Conservation (phyloP, 306 rosid species). For the Vigna unguiculata region DNA sequence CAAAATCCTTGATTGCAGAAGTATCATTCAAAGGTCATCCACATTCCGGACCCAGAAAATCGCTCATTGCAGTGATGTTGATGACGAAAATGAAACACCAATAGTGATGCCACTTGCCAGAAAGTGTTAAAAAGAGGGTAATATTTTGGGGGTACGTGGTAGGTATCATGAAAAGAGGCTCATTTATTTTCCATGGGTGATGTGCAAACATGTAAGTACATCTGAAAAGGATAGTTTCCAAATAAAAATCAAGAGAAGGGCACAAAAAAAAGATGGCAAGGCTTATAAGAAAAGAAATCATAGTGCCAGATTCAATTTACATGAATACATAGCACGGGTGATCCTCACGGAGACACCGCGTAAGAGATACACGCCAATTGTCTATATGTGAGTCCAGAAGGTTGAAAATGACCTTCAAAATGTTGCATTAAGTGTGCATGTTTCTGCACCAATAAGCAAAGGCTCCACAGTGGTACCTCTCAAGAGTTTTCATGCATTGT, state of each 20-base stretch:
- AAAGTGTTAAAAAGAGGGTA: background rate
- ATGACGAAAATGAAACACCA: background rate
- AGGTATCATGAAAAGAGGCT: slow-evolving; percentile 16
- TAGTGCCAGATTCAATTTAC: background rate
- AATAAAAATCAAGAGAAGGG: background rate
- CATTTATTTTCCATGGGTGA: background rate
- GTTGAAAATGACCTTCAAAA: background rate
- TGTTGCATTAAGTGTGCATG: slow-evolving; percentile 32
- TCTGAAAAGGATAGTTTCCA: slow-evolving; percentile 33
- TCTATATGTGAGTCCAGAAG: background rate
- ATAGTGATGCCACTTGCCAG: background rate
- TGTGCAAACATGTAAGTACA: background rate
- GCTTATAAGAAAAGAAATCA: background rate
- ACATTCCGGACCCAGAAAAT: slow-evolving; percentile 10
- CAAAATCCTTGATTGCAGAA: background rate
- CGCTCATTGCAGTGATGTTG: background rate
- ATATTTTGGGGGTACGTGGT: background rate
- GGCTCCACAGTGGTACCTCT: background rate
- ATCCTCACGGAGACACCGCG: slow-evolving; percentile 19
- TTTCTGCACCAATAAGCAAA: slow-evolving; percentile 3
- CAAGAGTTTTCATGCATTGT: background rate
- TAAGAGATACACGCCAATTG: slow-evolving; percentile 9
- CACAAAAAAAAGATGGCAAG: background rate
- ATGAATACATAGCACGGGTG: background rate
- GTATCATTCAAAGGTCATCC: background rate